Base-by-base conservation (phyloP, 2,329 filamentous ascomycete genomes). In the Talaromyces pinophilus region DNA sequence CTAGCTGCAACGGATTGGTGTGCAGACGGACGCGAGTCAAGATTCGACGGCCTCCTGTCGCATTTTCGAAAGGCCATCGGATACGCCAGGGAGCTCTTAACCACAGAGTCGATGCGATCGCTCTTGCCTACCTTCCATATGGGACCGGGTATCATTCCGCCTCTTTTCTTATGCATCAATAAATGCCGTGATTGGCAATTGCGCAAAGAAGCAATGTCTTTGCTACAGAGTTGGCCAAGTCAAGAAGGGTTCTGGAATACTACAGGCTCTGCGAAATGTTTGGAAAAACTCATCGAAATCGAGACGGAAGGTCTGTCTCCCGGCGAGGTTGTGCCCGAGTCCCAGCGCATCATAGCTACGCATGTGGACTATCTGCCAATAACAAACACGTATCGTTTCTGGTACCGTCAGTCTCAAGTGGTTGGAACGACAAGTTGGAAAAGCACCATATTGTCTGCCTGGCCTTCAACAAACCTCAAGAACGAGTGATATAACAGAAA, bases 101-200 rank as follows among this genome's bases (percentile, higher is more conserved):
- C 48, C 30, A 42, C 60, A 7, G 44, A 40, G 46, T 54, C 50
- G 17, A 25, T 68, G 25, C 44, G 62, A 2, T 54, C 46, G 13
- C 8, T 54, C 17, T 46, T 63, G 2, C 67, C 69, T 1, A 66
- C 63, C 8, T 71, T 71, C 48, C 68, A 68, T 15, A 65, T 77
- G 67, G 71, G 73, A 28, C 70, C 73, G 25, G 75, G 75, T 4
- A 64, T 78, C n/a, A 71, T 77, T 5, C 70, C 75, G 25, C 75
- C 77, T 11, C 69, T 78, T 10, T 77, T 75, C 69, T 72, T 75
- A 63, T 70, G 73, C 22, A 74, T 72, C 0, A 72, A 72, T 48
- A 77, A 75, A 59, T 78, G 75, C 66, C 73, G 74, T 30, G 72
- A 78, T 64, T 70, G 69, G 69, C 15, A 67, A 1, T 64, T 75